Evolutionary conservation across 2,329 filamentous ascomycete species (phyloP).

Genomic region (Blastomyces parvus): DNA sequence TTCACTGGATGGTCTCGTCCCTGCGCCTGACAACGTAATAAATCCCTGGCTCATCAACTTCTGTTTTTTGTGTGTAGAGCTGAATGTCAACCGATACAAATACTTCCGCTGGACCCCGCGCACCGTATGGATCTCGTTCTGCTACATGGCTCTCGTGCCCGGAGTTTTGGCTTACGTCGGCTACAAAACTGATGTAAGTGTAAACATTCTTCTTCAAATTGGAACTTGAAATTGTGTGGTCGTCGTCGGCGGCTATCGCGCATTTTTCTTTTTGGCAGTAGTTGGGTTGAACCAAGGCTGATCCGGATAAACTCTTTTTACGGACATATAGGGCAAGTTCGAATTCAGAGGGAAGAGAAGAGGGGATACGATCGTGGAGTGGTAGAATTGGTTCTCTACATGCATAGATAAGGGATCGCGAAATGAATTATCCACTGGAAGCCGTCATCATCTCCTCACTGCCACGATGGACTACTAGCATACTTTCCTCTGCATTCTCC

Average conservation of each 20-base stretch:
- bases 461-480: not conserved
- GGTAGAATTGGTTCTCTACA: slow-evolving; percentile 39
- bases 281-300: slow-evolving; percentile 3
- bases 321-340: slow-evolving; percentile 61
- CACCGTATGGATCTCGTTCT: slow-evolving; percentile 69
- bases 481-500: not conserved
- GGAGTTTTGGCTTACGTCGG: slow-evolving; percentile 59
- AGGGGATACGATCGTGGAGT: slow-evolving; percentile 76
- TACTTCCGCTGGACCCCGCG: slow-evolving; percentile 90
- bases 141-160: slow-evolving; percentile 67
- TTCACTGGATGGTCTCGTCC: not conserved
- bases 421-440: not conserved
- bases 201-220: not conserved
- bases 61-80: not conserved
- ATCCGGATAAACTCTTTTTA: not conserved
- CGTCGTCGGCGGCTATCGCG: no score
- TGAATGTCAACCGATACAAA: slow-evolving; percentile 59
- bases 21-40: no score
- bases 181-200: slow-evolving; percentile 76
- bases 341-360: slow-evolving; percentile 78
- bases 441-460: not conserved
- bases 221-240: not conserved
- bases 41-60: slow-evolving; percentile 1
- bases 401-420: not conserved
- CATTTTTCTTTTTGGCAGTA: not conserved